Percentiles rank a stretch among this genome's conserved stretches.
Evolutionary conservation across 306 rosid species (phyloP).

Genomic region (Vigna reflexopilosa): DNA sequence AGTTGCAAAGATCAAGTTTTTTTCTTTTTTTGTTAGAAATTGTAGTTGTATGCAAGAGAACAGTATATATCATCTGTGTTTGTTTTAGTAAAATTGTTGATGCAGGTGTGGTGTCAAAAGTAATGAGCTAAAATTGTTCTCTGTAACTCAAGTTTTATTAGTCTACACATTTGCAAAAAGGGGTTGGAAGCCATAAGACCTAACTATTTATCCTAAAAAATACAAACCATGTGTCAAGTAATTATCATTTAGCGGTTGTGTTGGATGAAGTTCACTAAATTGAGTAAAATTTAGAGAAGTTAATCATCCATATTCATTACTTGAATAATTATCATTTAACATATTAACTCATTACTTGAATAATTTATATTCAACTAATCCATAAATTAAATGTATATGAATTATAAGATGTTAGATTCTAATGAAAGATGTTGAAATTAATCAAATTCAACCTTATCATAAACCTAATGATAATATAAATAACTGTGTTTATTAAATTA

Average conservation of each 20-base stretch:
- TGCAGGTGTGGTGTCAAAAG: constrained; percentile 98
- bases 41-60: constrained; percentile 3
- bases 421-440: too few relatives aligned
- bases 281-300: constrained; percentile 51
- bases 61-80: neutral
- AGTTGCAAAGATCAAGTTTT: constrained; percentile 39
- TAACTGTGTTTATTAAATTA: too few relatives aligned
- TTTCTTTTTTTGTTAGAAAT: constrained; percentile 24
- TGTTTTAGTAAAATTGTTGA: neutral
- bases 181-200: constrained; percentile 37
- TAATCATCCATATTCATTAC: constrained; percentile 45
- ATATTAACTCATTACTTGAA: too few relatives aligned
- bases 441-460: too few relatives aligned
- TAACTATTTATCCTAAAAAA: constrained; percentile 42
- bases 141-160: constrained; percentile 33
- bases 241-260: constrained; percentile 43
- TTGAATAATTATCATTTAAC: too few relatives aligned
- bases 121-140: constrained; percentile 55
- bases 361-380: too few relatives aligned
- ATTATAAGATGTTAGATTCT: too few relatives aligned
- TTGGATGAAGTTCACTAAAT: constrained; percentile 51
- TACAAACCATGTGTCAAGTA: constrained; percentile 49
- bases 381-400: too few relatives aligned
- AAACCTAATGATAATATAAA: too few relatives aligned
- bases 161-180: constrained; percentile 38